A percentile compares a stretch with the other conserved stretches of the same genome.
Evolutionary conservation across 805 yeast genomes (phyloP).

Genomic region (Wickerhamiella sergipiensis): DNA sequence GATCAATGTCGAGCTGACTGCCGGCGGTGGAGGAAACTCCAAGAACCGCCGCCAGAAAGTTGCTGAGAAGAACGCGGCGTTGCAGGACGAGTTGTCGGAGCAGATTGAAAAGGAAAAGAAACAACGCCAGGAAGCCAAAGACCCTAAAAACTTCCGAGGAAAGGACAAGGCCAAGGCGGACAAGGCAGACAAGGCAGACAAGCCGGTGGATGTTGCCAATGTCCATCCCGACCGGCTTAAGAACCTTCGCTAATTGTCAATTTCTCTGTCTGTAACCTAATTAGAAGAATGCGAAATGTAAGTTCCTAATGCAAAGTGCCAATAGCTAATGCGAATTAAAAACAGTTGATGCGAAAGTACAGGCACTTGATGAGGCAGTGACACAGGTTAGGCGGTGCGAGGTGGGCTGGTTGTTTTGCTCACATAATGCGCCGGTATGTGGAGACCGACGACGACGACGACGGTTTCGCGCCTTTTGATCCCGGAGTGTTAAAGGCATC

Average conservation of each 20-base stretch:
- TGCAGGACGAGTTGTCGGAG: conserved; percentile 54
- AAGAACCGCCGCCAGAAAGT: conserved; percentile 45
- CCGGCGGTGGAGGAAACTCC: conserved; percentile 96
- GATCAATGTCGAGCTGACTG: conserved; percentile 91
- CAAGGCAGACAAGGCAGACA: not conserved
- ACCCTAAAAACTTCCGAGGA: not conserved
- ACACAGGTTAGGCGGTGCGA: too few relatives aligned
- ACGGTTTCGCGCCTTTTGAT: not conserved
- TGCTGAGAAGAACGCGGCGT: conserved; percentile 61
- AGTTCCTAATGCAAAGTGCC: too few relatives aligned
- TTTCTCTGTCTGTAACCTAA: too few relatives aligned
- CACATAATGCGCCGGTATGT: conserved; percentile 1
- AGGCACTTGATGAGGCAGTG: too few relatives aligned
- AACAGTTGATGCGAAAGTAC: too few relatives aligned
- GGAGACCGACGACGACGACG: conserved; percentile 4
- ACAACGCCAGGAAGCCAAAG: conserved; percentile 5
- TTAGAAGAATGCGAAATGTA: too few relatives aligned
- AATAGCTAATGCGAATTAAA: too few relatives aligned
- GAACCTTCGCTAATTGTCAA: not conserved
- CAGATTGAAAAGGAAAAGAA: conserved; percentile 33
- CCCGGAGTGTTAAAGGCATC: not conserved
- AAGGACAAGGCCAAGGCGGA: conserved; percentile 3
- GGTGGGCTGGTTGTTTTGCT: not conserved
- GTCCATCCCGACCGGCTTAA: conserved; percentile 5
- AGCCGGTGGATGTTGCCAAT: conserved; percentile 2